Conservation (phyloP, 768 basidiomycete species). For the Multifurca ochricompacta region DNA sequence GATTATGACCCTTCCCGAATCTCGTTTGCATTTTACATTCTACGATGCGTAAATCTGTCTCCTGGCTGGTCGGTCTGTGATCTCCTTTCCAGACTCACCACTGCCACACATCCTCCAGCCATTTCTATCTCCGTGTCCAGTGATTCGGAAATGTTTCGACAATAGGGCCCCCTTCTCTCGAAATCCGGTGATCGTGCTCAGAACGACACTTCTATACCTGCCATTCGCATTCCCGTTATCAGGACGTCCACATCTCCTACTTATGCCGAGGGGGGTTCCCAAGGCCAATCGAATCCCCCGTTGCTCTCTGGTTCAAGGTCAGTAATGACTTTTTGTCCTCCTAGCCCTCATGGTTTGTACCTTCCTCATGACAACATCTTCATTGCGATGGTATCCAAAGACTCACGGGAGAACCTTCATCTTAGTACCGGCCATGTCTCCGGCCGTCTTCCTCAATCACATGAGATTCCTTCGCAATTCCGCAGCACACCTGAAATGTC, state of each 20-base stretch:
- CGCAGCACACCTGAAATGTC: background rate
- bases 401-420: background rate
- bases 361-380: background rate
- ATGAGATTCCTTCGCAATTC: background rate
- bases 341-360: background rate
- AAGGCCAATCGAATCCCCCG: background rate
- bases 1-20: conserved; percentile 18
- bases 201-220: background rate
- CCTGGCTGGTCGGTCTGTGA: conserved; percentile 9
- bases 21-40: conserved; percentile 14
- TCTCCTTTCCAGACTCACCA: conserved; percentile 5
- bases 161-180: background rate
- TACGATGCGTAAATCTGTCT: conserved; percentile 7
- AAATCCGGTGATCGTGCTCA: no score
- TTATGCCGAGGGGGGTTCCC: background rate
- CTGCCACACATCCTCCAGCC: background rate
- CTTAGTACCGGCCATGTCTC: background rate
- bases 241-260: background rate
- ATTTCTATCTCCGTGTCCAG: background rate
- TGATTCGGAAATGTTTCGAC: background rate
- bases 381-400: background rate
- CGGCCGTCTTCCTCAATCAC: background rate
- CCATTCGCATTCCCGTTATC: background rate
- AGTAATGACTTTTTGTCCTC: background rate
- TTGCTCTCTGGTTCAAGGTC: background rate